Percentiles rank a stretch among this genome's conserved stretches.
Evolutionary conservation across 1,284 basidiomycete species (phyloP).

Genomic region (Fistulina hepatica): DNA sequence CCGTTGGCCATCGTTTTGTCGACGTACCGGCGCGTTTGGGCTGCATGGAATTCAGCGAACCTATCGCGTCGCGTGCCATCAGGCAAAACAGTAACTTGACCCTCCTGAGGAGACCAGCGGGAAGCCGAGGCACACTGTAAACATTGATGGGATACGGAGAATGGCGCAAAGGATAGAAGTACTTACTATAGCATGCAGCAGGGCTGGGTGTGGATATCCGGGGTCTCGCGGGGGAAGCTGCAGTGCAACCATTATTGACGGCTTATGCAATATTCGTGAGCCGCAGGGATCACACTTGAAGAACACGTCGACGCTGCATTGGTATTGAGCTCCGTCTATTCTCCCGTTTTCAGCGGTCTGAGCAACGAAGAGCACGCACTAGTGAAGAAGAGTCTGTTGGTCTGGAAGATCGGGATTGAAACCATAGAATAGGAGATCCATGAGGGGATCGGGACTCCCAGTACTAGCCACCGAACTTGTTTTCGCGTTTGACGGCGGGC

Average conservation of each 20-base stretch:
- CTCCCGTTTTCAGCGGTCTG: too few species aligned
- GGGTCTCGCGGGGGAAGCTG: conserved; percentile 63
- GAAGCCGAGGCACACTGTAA: conserved; percentile 72
- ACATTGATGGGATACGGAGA: conserved; percentile 10
- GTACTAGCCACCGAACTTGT: too few species aligned
- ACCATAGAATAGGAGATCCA: conserved; percentile 58
- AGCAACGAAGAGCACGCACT: conserved; percentile 36
- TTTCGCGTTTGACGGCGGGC: too few species aligned
- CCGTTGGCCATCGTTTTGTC: conserved; percentile 79
- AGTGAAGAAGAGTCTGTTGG: conserved; percentile 57
- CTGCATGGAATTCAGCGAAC: conserved; percentile 76
- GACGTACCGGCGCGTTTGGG: conserved; percentile 72
- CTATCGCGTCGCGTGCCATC: conserved; percentile 66
- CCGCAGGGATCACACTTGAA: conserved; percentile 77
- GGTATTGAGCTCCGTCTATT: too few species aligned
- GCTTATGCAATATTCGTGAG: conserved; percentile 63
- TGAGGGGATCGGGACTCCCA: conserved; percentile 41
- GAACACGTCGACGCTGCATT: conserved; percentile 67
- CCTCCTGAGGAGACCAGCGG: conserved; percentile 64
- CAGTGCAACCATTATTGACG: conserved; percentile 70
- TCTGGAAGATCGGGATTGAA: conserved; percentile 78
- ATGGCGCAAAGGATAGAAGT: conserved; percentile 5
- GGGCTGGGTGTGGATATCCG: conserved; percentile 69
- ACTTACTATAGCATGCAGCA: conserved; percentile 70
- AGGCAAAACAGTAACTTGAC: conserved; percentile 48